Percentiles rank a stretch among this genome's conserved stretches.
Conservation (phyloP, 1,284 basidiomycete species). For the Malassezia arunalokei region DNA sequence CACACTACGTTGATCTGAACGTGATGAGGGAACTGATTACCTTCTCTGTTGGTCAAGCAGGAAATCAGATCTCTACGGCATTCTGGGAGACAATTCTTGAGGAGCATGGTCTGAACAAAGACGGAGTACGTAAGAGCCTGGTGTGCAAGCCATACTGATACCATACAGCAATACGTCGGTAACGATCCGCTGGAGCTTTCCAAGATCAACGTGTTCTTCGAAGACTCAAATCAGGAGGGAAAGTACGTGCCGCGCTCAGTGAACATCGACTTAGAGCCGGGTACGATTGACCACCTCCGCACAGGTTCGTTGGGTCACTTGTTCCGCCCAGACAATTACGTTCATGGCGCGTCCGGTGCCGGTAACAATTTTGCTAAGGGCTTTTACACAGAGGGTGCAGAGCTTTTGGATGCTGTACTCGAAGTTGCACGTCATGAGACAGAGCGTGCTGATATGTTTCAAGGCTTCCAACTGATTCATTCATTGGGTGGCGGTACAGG, state of each 20-base stretch:
- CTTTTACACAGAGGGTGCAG: conserved; percentile 51
- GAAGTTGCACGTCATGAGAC: conserved; percentile 49
- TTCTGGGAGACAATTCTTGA: conserved; percentile 45
- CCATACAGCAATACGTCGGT: conserved; percentile 32
- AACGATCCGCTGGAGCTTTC: conserved; percentile 32
- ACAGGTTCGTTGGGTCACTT: conserved; percentile 60
- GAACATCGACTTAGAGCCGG: conserved; percentile 71
- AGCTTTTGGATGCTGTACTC: conserved; percentile 73
- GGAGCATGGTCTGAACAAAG: conserved; percentile 44
- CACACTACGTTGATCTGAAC: not conserved
- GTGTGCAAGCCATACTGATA: not conserved
- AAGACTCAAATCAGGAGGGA: conserved; percentile 33
- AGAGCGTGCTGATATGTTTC: conserved; percentile 72
- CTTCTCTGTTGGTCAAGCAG: conserved; percentile 51
- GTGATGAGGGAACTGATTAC: conserved; percentile 16
- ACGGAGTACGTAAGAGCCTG: conserved; percentile 25
- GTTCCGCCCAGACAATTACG: conserved; percentile 75
- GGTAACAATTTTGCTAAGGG: conserved; percentile 85
- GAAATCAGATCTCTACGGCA: conserved; percentile 52
- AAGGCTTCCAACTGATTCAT: conserved; percentile 86
- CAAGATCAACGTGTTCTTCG: conserved; percentile 44
- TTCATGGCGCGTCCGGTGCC: conserved; percentile 54
- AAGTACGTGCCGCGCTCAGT: conserved; percentile 42
- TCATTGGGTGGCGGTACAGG: conserved; percentile 73
- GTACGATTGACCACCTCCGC: conserved; percentile 62